Base-by-base conservation (phyloP, 441 rosid genomes). In the Syzygium malaccense region DNA sequence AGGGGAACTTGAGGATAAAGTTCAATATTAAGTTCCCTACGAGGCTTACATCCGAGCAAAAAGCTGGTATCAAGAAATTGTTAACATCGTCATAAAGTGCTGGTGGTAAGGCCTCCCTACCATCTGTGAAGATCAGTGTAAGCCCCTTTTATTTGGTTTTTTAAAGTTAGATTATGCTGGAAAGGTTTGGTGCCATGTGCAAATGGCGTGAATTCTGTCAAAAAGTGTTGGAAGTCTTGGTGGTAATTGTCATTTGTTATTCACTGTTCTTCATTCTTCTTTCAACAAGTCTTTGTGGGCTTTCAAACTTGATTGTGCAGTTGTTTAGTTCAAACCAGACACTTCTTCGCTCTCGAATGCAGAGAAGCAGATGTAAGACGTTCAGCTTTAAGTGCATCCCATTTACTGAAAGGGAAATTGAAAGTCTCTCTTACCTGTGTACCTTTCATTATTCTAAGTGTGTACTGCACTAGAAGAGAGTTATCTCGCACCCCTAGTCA, bases 1-100 rank as follows among this genome's bases (percentile, higher is more conserved):
- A 89, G 87, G 98, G 98, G 56, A 93, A 95, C 87, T 89, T 96
- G 93, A 96, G 94, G 91, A 93, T 96, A 51, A 95, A 92, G 92
- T 96, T 96, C 90, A 92, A 89, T 87, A 93, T 96, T 86, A 95
- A 92, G 94, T 96, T 96, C 88, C 98, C 97, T 7, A 87, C 92
- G 62, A 92, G 91, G 92, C 91, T 95, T 48, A 93, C 96, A 0
- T 1, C 91, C 3, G 96, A 95, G 88, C 97, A 94, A 90, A 96
- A 94, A 90, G 86, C 90, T 32, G 96, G 94, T 48, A 86, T 95
- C 89, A 94, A 92, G 91, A 91, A 93, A 68, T 88, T 94, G 89
- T 84, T 96, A 53, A 88, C 93, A 18, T 87, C 94, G 10, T 92
- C 91, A 5, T 92, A 68, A 88, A 88, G 83, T 18, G 64, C 64